phyloP scores from a whole-genome alignment of 129 eudicot genomes.

The Flaveria ramosissima region DNA sequence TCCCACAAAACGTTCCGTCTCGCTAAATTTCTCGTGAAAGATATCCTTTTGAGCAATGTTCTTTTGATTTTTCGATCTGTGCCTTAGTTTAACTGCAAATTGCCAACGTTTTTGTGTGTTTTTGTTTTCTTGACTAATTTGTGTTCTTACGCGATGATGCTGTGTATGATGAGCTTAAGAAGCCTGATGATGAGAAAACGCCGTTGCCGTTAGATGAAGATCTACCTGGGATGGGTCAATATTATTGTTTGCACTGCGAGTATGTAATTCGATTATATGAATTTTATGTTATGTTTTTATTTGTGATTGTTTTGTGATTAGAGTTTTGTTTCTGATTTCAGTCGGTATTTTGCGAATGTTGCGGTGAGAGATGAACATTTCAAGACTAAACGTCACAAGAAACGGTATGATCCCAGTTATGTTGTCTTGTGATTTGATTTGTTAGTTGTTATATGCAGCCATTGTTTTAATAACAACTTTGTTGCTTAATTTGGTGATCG shows the following conservation, averaged over 20 bases:
- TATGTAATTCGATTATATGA: conserved; percentile 30
- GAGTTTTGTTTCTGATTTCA: conserved; percentile 21
- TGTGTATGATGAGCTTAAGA: conserved; percentile 73
- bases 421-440: neutral
- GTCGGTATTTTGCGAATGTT: conserved; percentile 76
- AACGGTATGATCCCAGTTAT: conserved; percentile 48
- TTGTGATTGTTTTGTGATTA: neutral
- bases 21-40: conserved; percentile 63
- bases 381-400: conserved; percentile 77
- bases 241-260: conserved; percentile 87
- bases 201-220: conserved; percentile 77
- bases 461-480: too few relatives aligned
- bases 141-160: conserved; percentile 59
- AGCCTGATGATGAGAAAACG: conserved; percentile 39
- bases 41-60: conserved; percentile 44
- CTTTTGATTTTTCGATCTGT: neutral
- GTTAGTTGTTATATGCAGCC: too few relatives aligned
- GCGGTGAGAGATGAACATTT: conserved; percentile 82
- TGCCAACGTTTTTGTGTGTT: neutral
- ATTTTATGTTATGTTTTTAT: neutral
- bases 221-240: conserved; percentile 94
- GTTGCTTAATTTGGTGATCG: neutral
- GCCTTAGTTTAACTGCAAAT: neutral
- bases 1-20: conserved; percentile 72
- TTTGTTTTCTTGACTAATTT: conserved; percentile 24